A percentile compares a stretch with the other conserved stretches of the same genome.
phyloP scores from a whole-genome alignment of 768 basidiomycete species.

The Brasilioporus rufonigricans region DNA sequence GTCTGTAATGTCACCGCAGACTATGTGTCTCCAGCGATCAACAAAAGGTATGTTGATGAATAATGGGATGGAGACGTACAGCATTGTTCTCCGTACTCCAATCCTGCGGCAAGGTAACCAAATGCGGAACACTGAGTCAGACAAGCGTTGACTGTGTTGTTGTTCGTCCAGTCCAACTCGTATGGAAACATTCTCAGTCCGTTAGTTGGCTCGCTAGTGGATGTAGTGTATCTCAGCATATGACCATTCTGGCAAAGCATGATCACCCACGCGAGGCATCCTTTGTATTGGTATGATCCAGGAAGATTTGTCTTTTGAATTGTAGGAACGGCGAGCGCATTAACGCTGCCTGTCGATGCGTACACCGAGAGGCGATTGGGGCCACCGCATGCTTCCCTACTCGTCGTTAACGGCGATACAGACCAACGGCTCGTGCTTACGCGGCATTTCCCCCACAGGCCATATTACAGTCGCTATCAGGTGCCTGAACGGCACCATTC shows the following conservation, averaged over 20 bases:
- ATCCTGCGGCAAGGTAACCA: slow-evolving; percentile 69
- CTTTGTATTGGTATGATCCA: slow-evolving; percentile 60
- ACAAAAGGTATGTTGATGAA: neutral
- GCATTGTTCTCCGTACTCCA: slow-evolving; percentile 72
- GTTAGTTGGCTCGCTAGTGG: slow-evolving; percentile 44
- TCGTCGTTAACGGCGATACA: neutral
- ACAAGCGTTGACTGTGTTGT: slow-evolving; percentile 65
- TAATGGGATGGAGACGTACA: slow-evolving; percentile 40
- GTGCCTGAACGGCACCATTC: slow-evolving; percentile 52
- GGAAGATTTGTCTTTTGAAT: slow-evolving; percentile 57
- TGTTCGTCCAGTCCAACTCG: slow-evolving; percentile 54
- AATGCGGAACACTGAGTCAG: slow-evolving; percentile 66
- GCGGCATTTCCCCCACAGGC: slow-evolving; percentile 65
- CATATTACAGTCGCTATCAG: slow-evolving; percentile 63
- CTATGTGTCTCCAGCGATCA: slow-evolving; percentile 32
- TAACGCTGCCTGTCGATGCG: slow-evolving; percentile 48
- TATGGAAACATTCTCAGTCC: slow-evolving; percentile 55
- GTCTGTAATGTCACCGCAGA: slow-evolving; percentile 67
- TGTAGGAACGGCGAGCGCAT: slow-evolving; percentile 56
- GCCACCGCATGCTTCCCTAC: slow-evolving; percentile 66
- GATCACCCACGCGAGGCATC: slow-evolving; percentile 58
- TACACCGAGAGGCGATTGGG: slow-evolving; percentile 73
- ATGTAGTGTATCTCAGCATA: neutral
- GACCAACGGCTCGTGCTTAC: slow-evolving; percentile 36
- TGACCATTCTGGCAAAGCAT: neutral